These are phyloP conservation scores for Cyanidiococcus yangmingshanensis DNA, from an alignment of 23 red algal genomes.

Conservation along the genomic window DNA sequence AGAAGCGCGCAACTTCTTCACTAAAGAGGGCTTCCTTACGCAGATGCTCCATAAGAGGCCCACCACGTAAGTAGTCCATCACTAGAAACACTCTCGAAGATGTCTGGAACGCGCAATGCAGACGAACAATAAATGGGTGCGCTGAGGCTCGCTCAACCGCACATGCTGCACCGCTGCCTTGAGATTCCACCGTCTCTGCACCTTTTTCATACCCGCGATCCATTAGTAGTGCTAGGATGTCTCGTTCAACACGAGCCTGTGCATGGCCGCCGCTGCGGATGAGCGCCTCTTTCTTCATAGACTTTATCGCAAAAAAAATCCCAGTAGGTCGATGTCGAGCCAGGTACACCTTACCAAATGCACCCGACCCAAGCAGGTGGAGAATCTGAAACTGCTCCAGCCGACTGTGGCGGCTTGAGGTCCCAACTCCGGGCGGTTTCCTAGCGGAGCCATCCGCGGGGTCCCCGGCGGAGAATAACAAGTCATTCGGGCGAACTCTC, in stretches of 20 bases:
- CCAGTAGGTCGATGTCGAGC: constrained; percentile 69
- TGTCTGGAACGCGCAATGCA: constrained; percentile 82
- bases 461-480: no score
- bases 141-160: background rate
- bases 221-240: constrained; percentile 57
- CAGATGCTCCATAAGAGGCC: constrained; percentile 82
- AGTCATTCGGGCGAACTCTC: no score
- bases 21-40: constrained; percentile 58
- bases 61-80: constrained; percentile 91
- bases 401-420: constrained; percentile 29
- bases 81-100: constrained; percentile 65
- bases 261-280: constrained; percentile 38
- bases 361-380: constrained; percentile 73
- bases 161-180: background rate
- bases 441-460: no score
- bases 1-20: constrained; percentile 72
- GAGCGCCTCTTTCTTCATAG: constrained; percentile 38
- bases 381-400: constrained; percentile 83
- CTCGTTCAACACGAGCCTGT: constrained; percentile 57
- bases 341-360: constrained; percentile 88
- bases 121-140: constrained; percentile 73
- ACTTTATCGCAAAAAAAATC: constrained; percentile 75
- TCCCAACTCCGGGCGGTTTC: no score
- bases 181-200: background rate
- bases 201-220: background rate